These are phyloP conservation scores for Aspergillus aculeatinus DNA, from an alignment of 2,329 filamentous ascomycete genomes.

Conservation along the genomic window DNA sequence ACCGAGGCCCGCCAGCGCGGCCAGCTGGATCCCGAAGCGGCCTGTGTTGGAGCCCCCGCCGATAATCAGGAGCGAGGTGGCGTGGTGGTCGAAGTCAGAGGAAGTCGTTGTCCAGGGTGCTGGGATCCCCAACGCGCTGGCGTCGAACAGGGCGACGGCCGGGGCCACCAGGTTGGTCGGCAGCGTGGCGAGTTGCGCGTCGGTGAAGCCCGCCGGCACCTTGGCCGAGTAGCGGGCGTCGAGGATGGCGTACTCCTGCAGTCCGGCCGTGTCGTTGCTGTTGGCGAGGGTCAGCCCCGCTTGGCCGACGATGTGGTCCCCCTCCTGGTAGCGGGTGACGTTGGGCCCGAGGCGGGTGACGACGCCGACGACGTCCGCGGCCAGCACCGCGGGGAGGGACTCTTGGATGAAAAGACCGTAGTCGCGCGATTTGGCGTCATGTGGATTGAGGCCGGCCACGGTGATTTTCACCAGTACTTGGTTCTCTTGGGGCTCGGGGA, in stretches of 20 bases:
- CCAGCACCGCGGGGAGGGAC: conserved; percentile 23
- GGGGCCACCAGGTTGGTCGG: conserved; percentile 38
- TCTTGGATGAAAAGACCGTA: conserved; percentile 35
- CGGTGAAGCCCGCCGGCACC: conserved; percentile 35
- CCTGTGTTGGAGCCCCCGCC: conserved; percentile 28
- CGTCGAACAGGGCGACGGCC: conserved; percentile 35
- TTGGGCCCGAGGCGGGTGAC: not conserved
- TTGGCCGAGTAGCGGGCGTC: conserved; percentile 31
- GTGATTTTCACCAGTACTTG: conserved; percentile 42
- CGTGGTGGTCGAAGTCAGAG: conserved; percentile 17
- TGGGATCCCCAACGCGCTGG: not conserved
- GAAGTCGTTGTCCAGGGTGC: conserved; percentile 10
- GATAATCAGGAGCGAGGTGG: conserved; percentile 22
- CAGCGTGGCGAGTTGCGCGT: conserved; percentile 39
- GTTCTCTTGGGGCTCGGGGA: conserved; percentile 31
- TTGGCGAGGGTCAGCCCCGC: conserved; percentile 23
- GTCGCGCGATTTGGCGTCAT: conserved; percentile 43
- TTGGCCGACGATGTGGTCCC: conserved; percentile 37
- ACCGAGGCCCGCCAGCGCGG: conserved; percentile 36
- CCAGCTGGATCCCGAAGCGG: conserved; percentile 25
- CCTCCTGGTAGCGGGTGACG: conserved; percentile 23
- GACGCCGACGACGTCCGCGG: not conserved
- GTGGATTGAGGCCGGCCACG: conserved; percentile 28
- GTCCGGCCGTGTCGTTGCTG: conserved; percentile 20
- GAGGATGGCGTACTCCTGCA: conserved; percentile 42